phyloP scores from a whole-genome alignment of 352 stramenopile genomes.

The Aphanomyces cochlioides region DNA sequence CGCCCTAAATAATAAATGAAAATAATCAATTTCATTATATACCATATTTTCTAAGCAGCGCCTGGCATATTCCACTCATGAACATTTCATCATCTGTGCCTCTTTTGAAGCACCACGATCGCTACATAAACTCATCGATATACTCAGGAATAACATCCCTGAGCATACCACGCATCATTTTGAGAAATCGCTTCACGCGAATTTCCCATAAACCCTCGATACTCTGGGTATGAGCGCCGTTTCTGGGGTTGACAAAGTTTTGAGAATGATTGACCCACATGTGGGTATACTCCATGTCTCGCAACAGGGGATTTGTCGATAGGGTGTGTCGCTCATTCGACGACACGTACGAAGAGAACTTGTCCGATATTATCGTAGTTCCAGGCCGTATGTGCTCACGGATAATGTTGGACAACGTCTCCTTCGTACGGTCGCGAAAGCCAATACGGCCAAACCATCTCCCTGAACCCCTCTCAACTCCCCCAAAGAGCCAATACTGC shows the following conservation, averaged over 20 bases:
- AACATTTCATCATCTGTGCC: background rate
- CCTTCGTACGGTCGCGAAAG: slow-evolving; percentile 34
- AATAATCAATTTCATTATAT: no score
- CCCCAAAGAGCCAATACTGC: slow-evolving; percentile 39
- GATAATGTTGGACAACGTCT: slow-evolving; percentile 27
- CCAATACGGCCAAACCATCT: slow-evolving; percentile 35
- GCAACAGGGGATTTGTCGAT: slow-evolving; percentile 27
- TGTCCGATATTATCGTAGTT: slow-evolving; percentile 33
- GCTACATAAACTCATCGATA: background rate
- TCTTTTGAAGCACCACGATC: background rate
- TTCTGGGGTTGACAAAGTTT: background rate
- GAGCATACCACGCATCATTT: background rate
- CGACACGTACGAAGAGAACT: slow-evolving; percentile 33
- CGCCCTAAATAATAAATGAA: no score
- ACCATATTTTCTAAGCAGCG: no score
- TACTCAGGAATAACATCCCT: background rate
- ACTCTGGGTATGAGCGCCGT: background rate
- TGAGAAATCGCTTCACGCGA: background rate
- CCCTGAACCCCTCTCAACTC: slow-evolving; percentile 30
- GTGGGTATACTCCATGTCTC: slow-evolving; percentile 26
- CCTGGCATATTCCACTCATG: background rate
- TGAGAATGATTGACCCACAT: background rate
- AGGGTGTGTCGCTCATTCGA: slow-evolving; percentile 32
- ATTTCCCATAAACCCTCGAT: background rate
- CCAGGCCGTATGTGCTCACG: slow-evolving; percentile 7